A percentile compares a stretch with the other conserved stretches of the same genome.
phyloP scores from a whole-genome alignment of 768 basidiomycete species.

The Leccinum disarticulatum region DNA sequence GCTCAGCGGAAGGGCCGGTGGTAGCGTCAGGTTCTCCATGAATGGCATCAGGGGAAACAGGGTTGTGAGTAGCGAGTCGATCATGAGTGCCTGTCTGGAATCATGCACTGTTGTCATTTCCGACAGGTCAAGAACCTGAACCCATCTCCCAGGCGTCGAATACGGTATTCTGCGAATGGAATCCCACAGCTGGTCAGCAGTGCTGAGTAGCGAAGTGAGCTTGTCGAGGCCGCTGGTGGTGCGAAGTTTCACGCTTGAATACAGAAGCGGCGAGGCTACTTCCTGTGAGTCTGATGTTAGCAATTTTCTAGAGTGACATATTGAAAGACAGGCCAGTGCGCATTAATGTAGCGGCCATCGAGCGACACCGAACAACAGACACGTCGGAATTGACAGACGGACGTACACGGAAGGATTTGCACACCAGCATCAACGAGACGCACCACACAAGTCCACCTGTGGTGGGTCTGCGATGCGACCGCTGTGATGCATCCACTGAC shows the following conservation, averaged over 20 bases:
- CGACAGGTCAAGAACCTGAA: slow-evolving; percentile 73
- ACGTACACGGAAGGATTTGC: slow-evolving; percentile 42
- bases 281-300: slow-evolving; percentile 44
- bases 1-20: slow-evolving; percentile 59
- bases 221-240: slow-evolving; percentile 47
- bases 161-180: slow-evolving; percentile 84
- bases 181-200: slow-evolving; percentile 81
- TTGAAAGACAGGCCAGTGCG: slow-evolving; percentile 3
- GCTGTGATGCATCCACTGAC: slow-evolving; percentile 8
- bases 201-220: slow-evolving; percentile 57
- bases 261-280: slow-evolving; percentile 64
- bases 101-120: slow-evolving; percentile 43
- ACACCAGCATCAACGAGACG: slow-evolving; percentile 37
- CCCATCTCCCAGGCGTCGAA: slow-evolving; percentile 87
- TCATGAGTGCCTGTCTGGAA: slow-evolving; percentile 44
- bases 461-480: slow-evolving; percentile 7
- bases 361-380: not conserved
- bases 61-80: slow-evolving; percentile 63
- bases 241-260: slow-evolving; percentile 49
- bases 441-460: slow-evolving; percentile 14
- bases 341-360: not conserved
- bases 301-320: not conserved
- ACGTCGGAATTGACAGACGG: not conserved
- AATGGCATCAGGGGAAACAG: slow-evolving; percentile 71
- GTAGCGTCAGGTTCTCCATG: slow-evolving; percentile 52